A percentile compares a stretch with the other conserved stretches of the same genome.
phyloP scores from a whole-genome alignment of 1,139 yeast genomes.

The Zygoascus hellenicus region DNA sequence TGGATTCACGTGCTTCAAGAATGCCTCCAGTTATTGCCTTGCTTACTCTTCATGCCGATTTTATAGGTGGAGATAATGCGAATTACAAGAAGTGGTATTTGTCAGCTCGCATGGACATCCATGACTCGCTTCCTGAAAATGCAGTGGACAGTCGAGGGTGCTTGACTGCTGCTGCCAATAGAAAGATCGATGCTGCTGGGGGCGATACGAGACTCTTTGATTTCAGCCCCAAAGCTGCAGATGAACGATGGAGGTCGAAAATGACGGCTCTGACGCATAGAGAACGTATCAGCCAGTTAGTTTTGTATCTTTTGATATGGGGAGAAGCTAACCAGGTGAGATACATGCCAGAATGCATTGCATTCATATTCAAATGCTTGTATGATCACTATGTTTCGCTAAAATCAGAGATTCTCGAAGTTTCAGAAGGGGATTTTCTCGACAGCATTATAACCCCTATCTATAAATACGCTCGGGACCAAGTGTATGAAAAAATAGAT shows the following conservation, averaged over 20 bases:
- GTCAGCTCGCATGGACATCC: conserved; percentile 56
- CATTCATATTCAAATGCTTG: conserved; percentile 75
- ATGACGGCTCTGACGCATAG: conserved; percentile 51
- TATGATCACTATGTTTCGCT: conserved; percentile 54
- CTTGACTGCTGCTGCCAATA: conserved; percentile 9
- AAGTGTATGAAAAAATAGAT: conserved; percentile 39
- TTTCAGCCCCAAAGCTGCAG: conserved; percentile 34
- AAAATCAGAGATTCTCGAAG: conserved; percentile 3
- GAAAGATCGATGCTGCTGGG: conserved; percentile 29
- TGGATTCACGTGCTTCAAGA: conserved; percentile 71
- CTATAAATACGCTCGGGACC: conserved; percentile 55
- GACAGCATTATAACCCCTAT: conserved; percentile 72
- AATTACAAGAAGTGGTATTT: conserved; percentile 68
- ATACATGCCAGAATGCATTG: conserved; percentile 80
- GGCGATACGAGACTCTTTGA: conserved; percentile 21
- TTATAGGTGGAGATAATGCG: conserved; percentile 64
- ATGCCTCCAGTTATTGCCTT: conserved; percentile 68
- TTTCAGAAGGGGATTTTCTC: conserved; percentile 39
- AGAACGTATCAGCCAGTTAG: conserved; percentile 60
- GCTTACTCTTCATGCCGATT: conserved; percentile 66
- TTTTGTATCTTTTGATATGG: conserved; percentile 72
- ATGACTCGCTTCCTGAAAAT: conserved; percentile 44
- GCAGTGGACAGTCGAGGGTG: conserved; percentile 12
- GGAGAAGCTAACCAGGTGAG: conserved; percentile 83
- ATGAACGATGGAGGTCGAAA: conserved; percentile 49